Base-by-base conservation (phyloP, 176 grass and related monocot genomes). In the Leersia perrieri region DNA sequence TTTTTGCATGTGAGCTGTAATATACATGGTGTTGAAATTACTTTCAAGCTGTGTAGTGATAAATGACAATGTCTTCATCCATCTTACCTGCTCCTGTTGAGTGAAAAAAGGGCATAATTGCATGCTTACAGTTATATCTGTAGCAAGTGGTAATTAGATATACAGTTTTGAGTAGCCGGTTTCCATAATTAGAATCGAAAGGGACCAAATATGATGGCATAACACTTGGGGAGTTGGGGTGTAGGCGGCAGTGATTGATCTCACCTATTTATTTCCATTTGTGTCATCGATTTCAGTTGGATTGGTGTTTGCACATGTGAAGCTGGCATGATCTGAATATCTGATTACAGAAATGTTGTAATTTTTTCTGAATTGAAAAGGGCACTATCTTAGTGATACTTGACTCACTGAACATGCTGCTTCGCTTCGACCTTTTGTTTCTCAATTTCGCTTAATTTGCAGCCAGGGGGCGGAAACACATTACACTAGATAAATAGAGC, bases 241-340 rank as follows among this genome's bases (percentile, higher is more conserved):
- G 35, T 22, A 11, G 55, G 32, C 29, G 34, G 18, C 64, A 33
- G 25, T 70, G 25, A 20, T 61, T 32, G 32, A 62, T 63, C 55
- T 30, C 61, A 76, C 55, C 33, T 35, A 36, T 70, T 63, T 15
- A 47, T 70, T 58, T 49, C 42, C n/a, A 16, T 3, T 11, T 26
- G 25, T 29, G 39, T 29, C 55, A 3, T 39, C 5, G 7, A 63
- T 79, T 74, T 64, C 51, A 5, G 39, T 57, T 30, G 22, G 73
- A 53, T 76, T 25, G 1, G 7, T 51, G 26, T 76, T 31, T 75
- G 51, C 25, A 23, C 26, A 38, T 81, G 62, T 68, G 39, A 1
- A 58, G 35, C 57, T 49, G 53, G 26, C 28, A 35, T 11, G 69
- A 84, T 70, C 29, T 62, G 65, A 84, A 34, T 13, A 84, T 70